Evolutionary conservation across 2,329 filamentous ascomycete genomes (phyloP), one percentile per base, ranked within the genome.

Genomic region (Calonectria fujianensis): DNA sequence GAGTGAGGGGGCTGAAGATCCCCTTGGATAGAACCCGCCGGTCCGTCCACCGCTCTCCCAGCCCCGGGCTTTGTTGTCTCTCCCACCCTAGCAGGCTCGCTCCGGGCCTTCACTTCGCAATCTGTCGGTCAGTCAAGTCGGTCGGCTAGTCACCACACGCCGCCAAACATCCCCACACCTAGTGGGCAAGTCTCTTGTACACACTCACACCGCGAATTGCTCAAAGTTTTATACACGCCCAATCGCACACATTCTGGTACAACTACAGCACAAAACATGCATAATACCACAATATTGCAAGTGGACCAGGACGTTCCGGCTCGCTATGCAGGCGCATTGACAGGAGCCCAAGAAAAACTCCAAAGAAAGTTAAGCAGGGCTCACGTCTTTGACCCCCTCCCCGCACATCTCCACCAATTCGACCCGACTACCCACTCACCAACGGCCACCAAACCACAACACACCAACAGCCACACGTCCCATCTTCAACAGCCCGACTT

Each of bases 401-500:
- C 67, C 72, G 70, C 70, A 69, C 67, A 70, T 41, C 67, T 67
- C 66, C 66, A 70, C 59, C 67, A 66, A 63, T n/a, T 70, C 51
- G 37, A 73, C 71, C 41, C 50, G 61, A 69, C 66, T 73, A 69
- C 41, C 71, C 71, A 73, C 66, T 70, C 35, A 57, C 67, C 72
- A 65, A 70, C 67, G 41, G 51, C 35, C 61, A 70, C 59, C 66
- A 74, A 74, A 74, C 68, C 72, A 70, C 59, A 70, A 59, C 24
- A 67, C 67, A 51, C 67, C 72, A 66, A 52, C 66, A 31, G 31
- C 66, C 48, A 69, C 59, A 74, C 39, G 64, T 72, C 50, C 66
- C 59, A 63, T 57, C 59, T 51, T 63, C 61, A 66, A 54, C 72
- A 70, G 67, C 72, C 72, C 59, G 72, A 74, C 67, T 63, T 66